These are phyloP conservation scores for grape (Vitis vinifera) DNA, from an alignment of 164 flowering plant genomes.

Conservation along the genomic window ASM3070453v1 NC_081818.1:6665501-6666000, in stretches of 20 bases:
- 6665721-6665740: constrained; percentile 25
- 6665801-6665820: constrained; percentile 81
- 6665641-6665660: constrained; percentile 96
- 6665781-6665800: constrained; percentile 83
- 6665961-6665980: neutral
- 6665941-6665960: neutral
- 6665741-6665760: constrained; percentile 36
- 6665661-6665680: constrained; percentile 74
- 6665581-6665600: no score
- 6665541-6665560: no score
- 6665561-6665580: no score
- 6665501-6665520: no score
- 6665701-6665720: constrained; percentile 58
- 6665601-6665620: constrained; percentile 1
- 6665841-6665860: constrained; percentile 13
- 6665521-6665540: no score
- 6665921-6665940: constrained; percentile 1
- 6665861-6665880: neutral
- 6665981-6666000: constrained; percentile 4
- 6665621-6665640: constrained; percentile 90
- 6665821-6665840: constrained; percentile 91
- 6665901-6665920: neutral
- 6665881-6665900: neutral
- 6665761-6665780: constrained; percentile 55
- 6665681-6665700: constrained; percentile 81